Evolutionary conservation across 179 eudicot species (phyloP).

Genomic region (Actinidia chinensis): DNA sequence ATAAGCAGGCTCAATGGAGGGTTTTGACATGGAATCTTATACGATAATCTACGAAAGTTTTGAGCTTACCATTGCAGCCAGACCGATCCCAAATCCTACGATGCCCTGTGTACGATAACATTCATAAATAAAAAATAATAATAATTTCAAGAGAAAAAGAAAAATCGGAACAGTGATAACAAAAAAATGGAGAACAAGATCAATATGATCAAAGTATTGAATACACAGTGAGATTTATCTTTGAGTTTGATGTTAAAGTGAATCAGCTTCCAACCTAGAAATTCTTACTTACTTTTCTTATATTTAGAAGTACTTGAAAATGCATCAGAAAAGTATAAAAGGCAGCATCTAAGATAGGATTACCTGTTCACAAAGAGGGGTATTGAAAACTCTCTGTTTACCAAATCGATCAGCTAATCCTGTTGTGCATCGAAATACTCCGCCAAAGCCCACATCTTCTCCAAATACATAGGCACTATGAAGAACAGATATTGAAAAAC

Average conservation of each 20-base stretch:
- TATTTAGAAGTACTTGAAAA: not conserved
- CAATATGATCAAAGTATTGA: not conserved
- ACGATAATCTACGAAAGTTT: not conserved
- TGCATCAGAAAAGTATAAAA: not conserved
- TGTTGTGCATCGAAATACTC: conserved; percentile 90
- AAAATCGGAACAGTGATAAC: not conserved
- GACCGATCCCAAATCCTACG: conserved; percentile 91
- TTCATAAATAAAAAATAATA: not conserved
- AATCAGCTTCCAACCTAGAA: not conserved
- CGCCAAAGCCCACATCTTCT: conserved; percentile 95
- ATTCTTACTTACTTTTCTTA: not conserved
- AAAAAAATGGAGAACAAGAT: not conserved
- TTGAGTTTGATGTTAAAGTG: not conserved
- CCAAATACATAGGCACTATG: conserved; percentile 87
- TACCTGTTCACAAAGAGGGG: conserved; percentile 98
- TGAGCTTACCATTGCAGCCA: conserved; percentile 83
- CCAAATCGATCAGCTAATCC: conserved; percentile 86
- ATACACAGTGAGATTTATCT: not conserved
- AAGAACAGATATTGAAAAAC: not conserved
- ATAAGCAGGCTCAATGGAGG: not conserved
- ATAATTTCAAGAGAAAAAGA: not conserved
- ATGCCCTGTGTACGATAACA: conserved; percentile 56
- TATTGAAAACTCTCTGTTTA: conserved; percentile 77
- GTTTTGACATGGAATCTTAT: not conserved
- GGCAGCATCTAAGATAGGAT: not conserved